phyloP scores from a whole-genome alignment of 495 filamentous ascomycete genomes.

The Hypoxylon rickii region DNA sequence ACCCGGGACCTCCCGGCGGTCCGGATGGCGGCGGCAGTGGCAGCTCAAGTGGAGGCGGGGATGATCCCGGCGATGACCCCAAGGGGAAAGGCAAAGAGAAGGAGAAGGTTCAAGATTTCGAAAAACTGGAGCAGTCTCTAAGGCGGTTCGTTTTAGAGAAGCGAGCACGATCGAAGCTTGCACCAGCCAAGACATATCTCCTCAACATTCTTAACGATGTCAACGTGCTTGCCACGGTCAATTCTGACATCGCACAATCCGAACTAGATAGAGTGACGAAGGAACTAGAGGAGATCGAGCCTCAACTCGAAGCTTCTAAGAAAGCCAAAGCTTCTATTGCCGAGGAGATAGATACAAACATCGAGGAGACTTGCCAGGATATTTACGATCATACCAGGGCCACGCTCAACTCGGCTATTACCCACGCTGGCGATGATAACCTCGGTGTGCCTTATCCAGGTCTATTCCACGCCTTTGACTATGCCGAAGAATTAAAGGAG shows the following conservation, averaged over 20 bases:
- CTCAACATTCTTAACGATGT: constrained; percentile 89
- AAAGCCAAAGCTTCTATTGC: constrained; percentile 80
- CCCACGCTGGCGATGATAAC: constrained; percentile 72
- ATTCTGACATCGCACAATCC: constrained; percentile 80
- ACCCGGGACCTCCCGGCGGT: constrained; percentile 57
- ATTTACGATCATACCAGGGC: constrained; percentile 82
- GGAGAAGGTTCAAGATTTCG: constrained; percentile 86
- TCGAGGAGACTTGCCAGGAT: constrained; percentile 82
- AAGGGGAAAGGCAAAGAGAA: constrained; percentile 91
- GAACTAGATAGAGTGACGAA: constrained; percentile 83
- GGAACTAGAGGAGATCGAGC: constrained; percentile 81
- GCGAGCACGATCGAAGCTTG: constrained; percentile 90
- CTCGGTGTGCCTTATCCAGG: constrained; percentile 87
- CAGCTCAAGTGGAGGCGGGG: constrained; percentile 58
- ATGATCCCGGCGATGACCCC: constrained; percentile 64
- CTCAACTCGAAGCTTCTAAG: constrained; percentile 80
- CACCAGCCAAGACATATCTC: constrained; percentile 95
- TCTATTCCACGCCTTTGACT: constrained; percentile 81
- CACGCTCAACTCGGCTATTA: constrained; percentile 71
- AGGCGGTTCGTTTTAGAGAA: constrained; percentile 96
- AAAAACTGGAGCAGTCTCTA: constrained; percentile 82
- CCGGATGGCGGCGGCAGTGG: constrained; percentile 64
- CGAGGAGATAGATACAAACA: constrained; percentile 77
- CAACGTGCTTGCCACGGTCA: constrained; percentile 79
- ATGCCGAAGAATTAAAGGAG: constrained; percentile 88